Evolutionary conservation across 2,329 filamentous ascomycete genomes (phyloP).

Genomic region (Ceratocystis smalleyi): DNA sequence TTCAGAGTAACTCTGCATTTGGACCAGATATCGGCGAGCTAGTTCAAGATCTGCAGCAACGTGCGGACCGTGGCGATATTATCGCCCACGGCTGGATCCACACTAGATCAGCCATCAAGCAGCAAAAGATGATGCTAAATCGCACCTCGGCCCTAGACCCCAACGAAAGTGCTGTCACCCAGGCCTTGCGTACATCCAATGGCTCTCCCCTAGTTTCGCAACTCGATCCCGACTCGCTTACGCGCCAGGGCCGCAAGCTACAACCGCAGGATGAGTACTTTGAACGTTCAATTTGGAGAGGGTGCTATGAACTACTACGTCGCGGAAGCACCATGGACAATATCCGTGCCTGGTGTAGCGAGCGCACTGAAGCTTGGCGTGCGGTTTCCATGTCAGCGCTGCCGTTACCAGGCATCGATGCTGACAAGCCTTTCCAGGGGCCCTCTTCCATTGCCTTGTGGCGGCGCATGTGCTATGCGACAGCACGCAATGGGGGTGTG

Average conservation of each 20-base stretch:
- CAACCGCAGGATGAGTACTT: conserved; percentile 76
- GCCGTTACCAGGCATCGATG: conserved; percentile 38
- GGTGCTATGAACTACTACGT: conserved; percentile 85
- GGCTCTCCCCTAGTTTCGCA: conserved; percentile 62
- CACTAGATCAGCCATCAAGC: conserved; percentile 78
- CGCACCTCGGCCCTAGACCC: conserved; percentile 51
- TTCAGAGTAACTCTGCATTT: conserved; percentile 58
- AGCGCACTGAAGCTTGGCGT: conserved; percentile 78
- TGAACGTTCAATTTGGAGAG: conserved; percentile 79
- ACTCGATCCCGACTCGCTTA: conserved; percentile 79
- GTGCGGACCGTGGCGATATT: conserved; percentile 63
- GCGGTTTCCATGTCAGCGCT: conserved; percentile 66
- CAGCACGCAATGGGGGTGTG: conserved; percentile 52
- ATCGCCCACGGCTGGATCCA: conserved; percentile 86
- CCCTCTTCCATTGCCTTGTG: conserved; percentile 42
- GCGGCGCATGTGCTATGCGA: conserved; percentile 60
- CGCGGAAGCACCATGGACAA: conserved; percentile 60
- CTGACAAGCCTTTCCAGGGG: conserved; percentile 28
- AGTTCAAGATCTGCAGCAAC: conserved; percentile 58
- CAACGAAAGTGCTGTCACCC: conserved; percentile 39
- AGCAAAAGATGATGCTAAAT: conserved; percentile 59
- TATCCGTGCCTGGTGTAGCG: conserved; percentile 72
- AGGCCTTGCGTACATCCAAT: conserved; percentile 41
- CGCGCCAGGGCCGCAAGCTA: conserved; percentile 59
- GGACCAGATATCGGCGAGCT: conserved; percentile 59